phyloP scores from a whole-genome alignment of 352 stramenopile species.

The Phytophthora hybrid region DNA sequence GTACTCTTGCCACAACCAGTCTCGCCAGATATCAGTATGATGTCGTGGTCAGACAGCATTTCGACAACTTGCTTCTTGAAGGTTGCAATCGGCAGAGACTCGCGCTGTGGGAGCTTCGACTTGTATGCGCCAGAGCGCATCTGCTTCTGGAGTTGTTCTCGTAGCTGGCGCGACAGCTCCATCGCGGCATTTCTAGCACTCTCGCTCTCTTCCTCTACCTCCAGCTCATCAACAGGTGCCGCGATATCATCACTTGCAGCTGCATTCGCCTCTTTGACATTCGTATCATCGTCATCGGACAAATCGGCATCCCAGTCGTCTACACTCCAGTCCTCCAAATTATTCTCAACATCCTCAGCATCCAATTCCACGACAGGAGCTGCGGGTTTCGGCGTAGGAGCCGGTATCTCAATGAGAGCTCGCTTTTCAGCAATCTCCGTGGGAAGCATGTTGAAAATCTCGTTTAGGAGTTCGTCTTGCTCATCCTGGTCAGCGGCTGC shows the following conservation, averaged over 20 bases:
- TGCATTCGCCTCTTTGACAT: neutral
- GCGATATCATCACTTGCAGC: neutral
- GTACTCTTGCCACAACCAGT: constrained; percentile 96
- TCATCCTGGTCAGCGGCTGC: constrained; percentile 51
- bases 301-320: constrained; percentile 82
- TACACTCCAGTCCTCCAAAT: constrained; percentile 64
- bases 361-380: constrained; percentile 8
- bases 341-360: constrained; percentile 1
- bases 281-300: constrained; percentile 38
- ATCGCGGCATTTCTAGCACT: constrained; percentile 26
- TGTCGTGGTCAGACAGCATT: constrained; percentile 79
- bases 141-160: constrained; percentile 44
- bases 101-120: constrained; percentile 54
- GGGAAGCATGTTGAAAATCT: constrained; percentile 59
- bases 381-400: neutral
- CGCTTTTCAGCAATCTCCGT: constrained; percentile 57
- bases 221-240: constrained; percentile 3
- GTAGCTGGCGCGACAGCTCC: constrained; percentile 48
- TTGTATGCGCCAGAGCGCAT: constrained; percentile 51
- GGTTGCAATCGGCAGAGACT: constrained; percentile 79
- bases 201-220: constrained; percentile 33
- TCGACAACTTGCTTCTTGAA: constrained; percentile 87
- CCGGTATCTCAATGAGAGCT: constrained; percentile 29
- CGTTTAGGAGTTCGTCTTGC: constrained; percentile 63
- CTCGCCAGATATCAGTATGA: constrained; percentile 96